Conservation (phyloP, 257 asterid genomes). For the Knoxia roxburghii region DNA sequence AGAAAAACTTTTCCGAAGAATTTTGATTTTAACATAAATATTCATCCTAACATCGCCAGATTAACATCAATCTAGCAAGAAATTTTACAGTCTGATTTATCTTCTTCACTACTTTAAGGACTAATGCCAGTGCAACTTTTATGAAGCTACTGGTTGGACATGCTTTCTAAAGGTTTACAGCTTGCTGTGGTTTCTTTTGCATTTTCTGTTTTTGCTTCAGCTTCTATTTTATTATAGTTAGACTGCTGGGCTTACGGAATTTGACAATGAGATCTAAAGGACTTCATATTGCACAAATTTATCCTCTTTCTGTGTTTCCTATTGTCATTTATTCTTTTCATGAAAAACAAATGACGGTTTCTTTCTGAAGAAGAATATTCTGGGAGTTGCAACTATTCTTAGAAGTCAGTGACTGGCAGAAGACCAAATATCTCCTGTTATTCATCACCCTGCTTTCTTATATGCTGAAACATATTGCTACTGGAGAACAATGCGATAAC, state of each 20-base stretch:
- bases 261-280: neutral
- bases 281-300: neutral
- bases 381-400: neutral
- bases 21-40: no score
- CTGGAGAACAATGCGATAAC: no score
- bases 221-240: neutral
- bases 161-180: neutral
- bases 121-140: neutral
- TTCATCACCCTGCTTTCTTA: neutral
- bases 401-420: constrained; percentile 71
- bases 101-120: neutral
- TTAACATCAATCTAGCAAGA: neutral
- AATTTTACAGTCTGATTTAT: neutral
- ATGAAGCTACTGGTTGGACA: neutral
- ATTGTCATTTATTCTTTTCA: neutral
- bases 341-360: neutral
- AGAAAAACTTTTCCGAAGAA: neutral
- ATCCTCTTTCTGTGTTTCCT: neutral
- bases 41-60: neutral
- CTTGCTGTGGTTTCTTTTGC: neutral
- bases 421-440: constrained; percentile 7
- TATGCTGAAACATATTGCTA: neutral
- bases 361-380: neutral
- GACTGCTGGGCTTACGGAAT: neutral
- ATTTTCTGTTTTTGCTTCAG: neutral